Percentiles rank a stretch among this genome's conserved stretches.
Conservation (phyloP, 805 yeast genomes). For the Komagataella phaffii region DNA sequence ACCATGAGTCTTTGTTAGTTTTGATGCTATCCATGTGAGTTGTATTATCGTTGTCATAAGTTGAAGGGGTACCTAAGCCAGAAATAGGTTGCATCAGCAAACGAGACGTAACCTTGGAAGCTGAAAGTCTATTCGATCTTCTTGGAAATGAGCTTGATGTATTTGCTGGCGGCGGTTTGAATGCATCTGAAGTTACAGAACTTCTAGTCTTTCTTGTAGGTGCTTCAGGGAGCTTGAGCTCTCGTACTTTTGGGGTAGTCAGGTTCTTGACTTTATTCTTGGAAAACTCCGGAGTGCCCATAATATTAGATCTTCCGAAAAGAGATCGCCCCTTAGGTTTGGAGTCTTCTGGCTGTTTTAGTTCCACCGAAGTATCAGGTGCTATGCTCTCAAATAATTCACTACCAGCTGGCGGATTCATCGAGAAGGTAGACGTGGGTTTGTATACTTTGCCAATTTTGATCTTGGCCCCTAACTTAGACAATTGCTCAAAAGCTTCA, state of each 20-base stretch:
- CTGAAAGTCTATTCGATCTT: constrained; percentile 3
- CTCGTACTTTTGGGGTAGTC: neutral
- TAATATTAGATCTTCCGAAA: neutral
- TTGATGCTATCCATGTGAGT: neutral
- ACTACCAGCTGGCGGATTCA: neutral
- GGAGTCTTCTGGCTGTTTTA: neutral
- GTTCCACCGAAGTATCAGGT: neutral
- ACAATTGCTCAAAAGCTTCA: constrained; percentile 73
- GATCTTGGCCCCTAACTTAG: constrained; percentile 58
- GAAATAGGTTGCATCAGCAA: constrained; percentile 26
- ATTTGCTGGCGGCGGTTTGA: neutral
- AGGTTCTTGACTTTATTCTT: neutral
- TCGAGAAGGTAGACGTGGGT: neutral
- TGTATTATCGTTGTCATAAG: neutral
- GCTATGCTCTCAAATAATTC: neutral
- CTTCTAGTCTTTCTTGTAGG: constrained; percentile 4
- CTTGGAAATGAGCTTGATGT: constrained; percentile 6
- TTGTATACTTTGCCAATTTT: constrained; percentile 43
- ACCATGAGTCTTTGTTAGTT: neutral
- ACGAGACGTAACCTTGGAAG: constrained; percentile 33
- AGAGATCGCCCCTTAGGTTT: neutral
- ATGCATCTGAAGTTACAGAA: neutral
- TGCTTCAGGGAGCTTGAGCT: neutral
- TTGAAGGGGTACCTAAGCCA: neutral
- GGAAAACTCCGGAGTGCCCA: neutral